A percentile compares a stretch with the other conserved stretches of the same genome.
Conservation (phyloP, 108 stramenopile genomes). For the Cylindrotheca closterium region DNA sequence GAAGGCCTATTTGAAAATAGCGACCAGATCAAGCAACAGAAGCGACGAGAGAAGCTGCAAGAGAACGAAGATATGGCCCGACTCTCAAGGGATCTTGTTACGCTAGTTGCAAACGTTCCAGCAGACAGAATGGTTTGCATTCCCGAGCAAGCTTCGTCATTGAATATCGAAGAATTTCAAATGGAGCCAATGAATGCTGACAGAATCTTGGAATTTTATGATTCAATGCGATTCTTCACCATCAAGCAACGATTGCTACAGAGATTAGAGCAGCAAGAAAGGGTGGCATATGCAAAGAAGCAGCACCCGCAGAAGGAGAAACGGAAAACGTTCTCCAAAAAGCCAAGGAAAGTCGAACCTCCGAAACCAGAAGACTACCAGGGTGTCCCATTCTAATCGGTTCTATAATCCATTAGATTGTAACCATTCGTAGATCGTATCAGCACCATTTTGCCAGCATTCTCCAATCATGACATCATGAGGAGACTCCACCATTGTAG, state of each 20-base stretch:
- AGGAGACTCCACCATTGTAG: constrained; percentile 51
- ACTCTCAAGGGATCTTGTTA: constrained; percentile 49
- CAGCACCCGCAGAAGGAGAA: not conserved
- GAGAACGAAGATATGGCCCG: constrained; percentile 49
- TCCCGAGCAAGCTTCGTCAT: not conserved
- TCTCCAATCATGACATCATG: constrained; percentile 78
- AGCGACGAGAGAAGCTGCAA: constrained; percentile 61
- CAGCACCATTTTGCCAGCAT: constrained; percentile 53
- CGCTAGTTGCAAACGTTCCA: constrained; percentile 39
- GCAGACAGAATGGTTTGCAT: constrained; percentile 30
- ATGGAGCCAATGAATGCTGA: constrained; percentile 51
- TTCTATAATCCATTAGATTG: not conserved
- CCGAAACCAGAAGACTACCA: constrained; percentile 60
- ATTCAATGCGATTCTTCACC: constrained; percentile 58
- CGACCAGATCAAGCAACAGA: constrained; percentile 60
- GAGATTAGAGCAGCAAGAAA: constrained; percentile 18
- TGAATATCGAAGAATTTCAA: constrained; percentile 24
- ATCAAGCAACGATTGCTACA: constrained; percentile 39
- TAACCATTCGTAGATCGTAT: constrained; percentile 40
- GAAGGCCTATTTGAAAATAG: constrained; percentile 52
- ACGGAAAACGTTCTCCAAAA: not conserved
- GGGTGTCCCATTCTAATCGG: constrained; percentile 55
- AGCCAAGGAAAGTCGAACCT: constrained; percentile 8
- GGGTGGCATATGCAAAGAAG: not conserved
- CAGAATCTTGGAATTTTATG: constrained; percentile 57